Evolutionary conservation across 352 stramenopile genomes (phyloP), one percentile per base, ranked within the genome.

Genomic region (Pythium vanterpoolii): DNA sequence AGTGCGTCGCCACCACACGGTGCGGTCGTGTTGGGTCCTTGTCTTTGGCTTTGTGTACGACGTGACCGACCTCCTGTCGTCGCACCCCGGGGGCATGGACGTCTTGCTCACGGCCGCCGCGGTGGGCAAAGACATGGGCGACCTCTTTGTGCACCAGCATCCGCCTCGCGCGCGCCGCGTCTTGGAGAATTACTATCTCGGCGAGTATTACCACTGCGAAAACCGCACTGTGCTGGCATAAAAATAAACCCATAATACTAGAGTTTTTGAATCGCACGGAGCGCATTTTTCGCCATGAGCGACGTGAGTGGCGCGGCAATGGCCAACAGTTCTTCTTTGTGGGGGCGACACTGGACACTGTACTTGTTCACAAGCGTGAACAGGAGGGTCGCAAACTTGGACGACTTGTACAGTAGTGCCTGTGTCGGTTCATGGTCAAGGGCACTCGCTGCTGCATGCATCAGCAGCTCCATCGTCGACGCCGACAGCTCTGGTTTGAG

Each of bases 21-120:
- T 72, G 24, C 74, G 77, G 1, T 98, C 90, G 14, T 96, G 89
- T 56, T 98, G 95, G 95, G 80, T 98, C 43, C 65, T 97, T 11
- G 78, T 89, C 10, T 82, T 88, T n/a, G 76, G 83, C 36, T 72
- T 75, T 46, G 85, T 98, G 21, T 98, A 96, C 61, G 91, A 98
- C 69, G 90, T 94, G 21, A 98, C 93, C 1, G 74, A 88, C 24
- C 86, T 97, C 60, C 77, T 98, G 24, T 64, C 69, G 9, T 77
- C 80, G 1, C 93, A 98, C 68, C 90, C 93, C 10, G 94, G 91
- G 5, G 94, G 93, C 0, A 83, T 79, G 48, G 66, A 85, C 38
- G 71, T 81, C 21, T 59, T 91, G 18, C 66, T 89, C 9, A 76
- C 83, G 47, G 79, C 72, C 21, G 77, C 82, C 1, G 56, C 74